These are phyloP conservation scores for Mortierella sp. DNA, from an alignment of 371 early-diverging fungal genomes.

Conservation along the genomic window DNA sequence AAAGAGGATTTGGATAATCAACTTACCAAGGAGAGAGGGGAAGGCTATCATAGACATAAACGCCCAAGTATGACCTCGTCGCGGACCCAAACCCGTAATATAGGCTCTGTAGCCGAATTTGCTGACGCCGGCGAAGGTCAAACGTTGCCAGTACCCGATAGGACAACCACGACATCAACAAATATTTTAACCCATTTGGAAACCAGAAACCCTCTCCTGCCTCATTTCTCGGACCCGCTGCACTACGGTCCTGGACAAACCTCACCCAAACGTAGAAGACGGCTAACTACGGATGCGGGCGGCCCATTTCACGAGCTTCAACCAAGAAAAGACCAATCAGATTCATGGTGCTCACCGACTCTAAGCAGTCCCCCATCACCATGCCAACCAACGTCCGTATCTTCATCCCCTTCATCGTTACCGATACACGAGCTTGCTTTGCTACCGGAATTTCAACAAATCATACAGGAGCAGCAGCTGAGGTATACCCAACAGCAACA, in stretches of 20 bases:
- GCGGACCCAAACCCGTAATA: not conserved
- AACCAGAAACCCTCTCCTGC: not conserved
- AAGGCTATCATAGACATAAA: not conserved
- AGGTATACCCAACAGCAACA: not conserved
- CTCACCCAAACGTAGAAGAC: constrained; percentile 32
- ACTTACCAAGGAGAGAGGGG: not conserved
- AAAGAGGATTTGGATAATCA: not conserved
- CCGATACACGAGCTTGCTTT: not conserved
- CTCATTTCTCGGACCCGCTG: not conserved
- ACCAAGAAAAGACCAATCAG: not conserved
- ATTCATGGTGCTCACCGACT: not conserved
- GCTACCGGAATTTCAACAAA: not conserved
- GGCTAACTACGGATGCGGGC: constrained; percentile 12
- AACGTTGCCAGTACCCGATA: not conserved
- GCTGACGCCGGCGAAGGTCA: not conserved
- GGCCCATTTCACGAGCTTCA: not conserved
- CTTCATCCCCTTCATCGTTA: not conserved
- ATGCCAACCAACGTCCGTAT: not conserved
- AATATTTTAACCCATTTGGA: not conserved
- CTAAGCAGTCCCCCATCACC: constrained; percentile 1
- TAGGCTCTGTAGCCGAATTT: not conserved
- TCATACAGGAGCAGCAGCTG: not conserved
- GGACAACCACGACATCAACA: not conserved
- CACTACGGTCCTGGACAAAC: constrained; percentile 17
- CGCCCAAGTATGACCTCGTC: not conserved